A percentile compares a stretch with the other conserved stretches of the same genome.
Conservation (phyloP, 495 filamentous ascomycete species). For the Coniosporium apollinis region DNA sequence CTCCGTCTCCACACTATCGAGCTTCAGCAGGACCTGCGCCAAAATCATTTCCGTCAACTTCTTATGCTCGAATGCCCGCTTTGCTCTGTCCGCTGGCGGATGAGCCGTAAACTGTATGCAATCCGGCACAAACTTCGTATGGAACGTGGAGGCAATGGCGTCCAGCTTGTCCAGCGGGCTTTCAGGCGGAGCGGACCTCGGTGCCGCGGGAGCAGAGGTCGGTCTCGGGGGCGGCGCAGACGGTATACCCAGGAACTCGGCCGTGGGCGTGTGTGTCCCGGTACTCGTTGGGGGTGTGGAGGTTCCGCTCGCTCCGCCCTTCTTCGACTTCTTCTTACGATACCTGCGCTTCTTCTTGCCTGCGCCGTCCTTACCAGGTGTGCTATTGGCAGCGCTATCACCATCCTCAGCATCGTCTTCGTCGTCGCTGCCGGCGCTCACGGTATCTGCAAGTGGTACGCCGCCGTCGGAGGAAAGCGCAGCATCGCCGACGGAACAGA, state of each 20-base stretch:
- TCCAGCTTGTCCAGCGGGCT: slow-evolving; percentile 52
- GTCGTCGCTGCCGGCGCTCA: slow-evolving; percentile 28
- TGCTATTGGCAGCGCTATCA: not conserved
- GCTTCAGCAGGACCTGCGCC: slow-evolving; percentile 66
- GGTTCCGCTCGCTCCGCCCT: slow-evolving; percentile 3
- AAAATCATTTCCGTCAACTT: slow-evolving; percentile 70
- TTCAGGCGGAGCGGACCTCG: slow-evolving; percentile 11
- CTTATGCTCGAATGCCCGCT: slow-evolving; percentile 60
- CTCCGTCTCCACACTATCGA: slow-evolving; percentile 66
- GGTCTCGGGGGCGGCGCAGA: not conserved
- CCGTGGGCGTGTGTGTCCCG: slow-evolving; percentile 6
- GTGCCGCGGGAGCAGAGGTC: slow-evolving; percentile 23
- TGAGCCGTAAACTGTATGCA: slow-evolving; percentile 44
- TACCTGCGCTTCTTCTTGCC: slow-evolving; percentile 13
- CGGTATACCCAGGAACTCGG: slow-evolving; percentile 9
- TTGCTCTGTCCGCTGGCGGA: slow-evolving; percentile 55
- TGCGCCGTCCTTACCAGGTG: too few species aligned
- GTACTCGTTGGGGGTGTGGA: slow-evolving; percentile 17
- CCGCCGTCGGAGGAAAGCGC: slow-evolving; percentile 10
- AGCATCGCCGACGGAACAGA: slow-evolving; percentile 41
- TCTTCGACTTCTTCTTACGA: not conserved
- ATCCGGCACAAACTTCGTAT: slow-evolving; percentile 42
- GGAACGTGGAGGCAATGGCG: slow-evolving; percentile 49
- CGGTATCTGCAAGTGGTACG: slow-evolving; percentile 13
- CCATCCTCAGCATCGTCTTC: slow-evolving; percentile 10